These are phyloP conservation scores for Trypanosoma conorhini DNA, from an alignment of 208 protist species.

Conservation along the genomic window DNA sequence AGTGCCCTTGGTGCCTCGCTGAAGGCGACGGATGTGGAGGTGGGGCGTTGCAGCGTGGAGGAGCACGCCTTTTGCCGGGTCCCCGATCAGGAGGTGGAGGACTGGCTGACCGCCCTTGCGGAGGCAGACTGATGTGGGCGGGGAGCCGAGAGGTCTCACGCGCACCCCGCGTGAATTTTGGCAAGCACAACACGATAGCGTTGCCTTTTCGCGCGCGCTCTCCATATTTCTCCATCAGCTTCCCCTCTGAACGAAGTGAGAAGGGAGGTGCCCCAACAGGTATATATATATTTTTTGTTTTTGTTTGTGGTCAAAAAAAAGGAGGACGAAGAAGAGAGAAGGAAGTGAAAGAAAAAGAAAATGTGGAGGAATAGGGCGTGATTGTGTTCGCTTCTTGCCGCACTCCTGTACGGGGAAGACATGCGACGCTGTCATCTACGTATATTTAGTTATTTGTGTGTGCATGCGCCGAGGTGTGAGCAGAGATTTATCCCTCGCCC, in stretches of 20 bases:
- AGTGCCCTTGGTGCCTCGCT: constrained; percentile 67
- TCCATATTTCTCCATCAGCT: constrained; percentile 19
- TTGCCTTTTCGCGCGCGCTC: neutral
- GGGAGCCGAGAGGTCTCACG: neutral
- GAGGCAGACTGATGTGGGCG: constrained; percentile 71
- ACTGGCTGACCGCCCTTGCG: constrained; percentile 85
- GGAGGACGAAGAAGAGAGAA: neutral
- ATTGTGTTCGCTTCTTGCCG: neutral
- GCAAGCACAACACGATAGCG: neutral
- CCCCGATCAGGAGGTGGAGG: constrained; percentile 72
- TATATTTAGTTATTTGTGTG: neutral
- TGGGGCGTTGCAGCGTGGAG: constrained; percentile 58
- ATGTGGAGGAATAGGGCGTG: neutral
- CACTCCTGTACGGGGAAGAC: neutral
- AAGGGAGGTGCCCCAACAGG: neutral
- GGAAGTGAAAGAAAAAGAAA: neutral
- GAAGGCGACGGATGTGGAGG: constrained; percentile 83
- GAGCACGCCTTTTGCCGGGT: constrained; percentile 60
- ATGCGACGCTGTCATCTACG: neutral
- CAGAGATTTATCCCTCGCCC: neutral
- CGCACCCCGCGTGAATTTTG: constrained; percentile 5
- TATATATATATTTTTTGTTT: neutral
- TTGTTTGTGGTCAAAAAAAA: neutral
- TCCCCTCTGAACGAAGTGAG: neutral
- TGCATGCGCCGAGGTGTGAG: neutral